A percentile compares a stretch with the other conserved stretches of the same genome.
phyloP scores from a whole-genome alignment of 2,329 filamentous ascomycete genomes.

The Ampelomyces quisqualis region DNA sequence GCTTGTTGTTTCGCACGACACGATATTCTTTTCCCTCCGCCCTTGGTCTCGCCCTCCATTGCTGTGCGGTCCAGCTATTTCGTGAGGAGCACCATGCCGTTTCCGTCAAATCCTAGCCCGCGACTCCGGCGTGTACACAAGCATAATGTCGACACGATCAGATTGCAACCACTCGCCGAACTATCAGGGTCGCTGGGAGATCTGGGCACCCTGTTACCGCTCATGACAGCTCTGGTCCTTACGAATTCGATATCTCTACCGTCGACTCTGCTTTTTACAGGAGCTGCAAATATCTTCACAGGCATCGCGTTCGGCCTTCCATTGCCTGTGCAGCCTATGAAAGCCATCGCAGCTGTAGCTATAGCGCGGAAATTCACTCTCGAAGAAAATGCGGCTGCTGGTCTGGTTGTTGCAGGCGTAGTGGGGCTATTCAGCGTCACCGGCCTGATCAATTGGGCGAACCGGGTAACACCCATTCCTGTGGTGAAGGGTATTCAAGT shows the following conservation, averaged over 20 bases:
- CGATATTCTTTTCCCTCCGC: not conserved
- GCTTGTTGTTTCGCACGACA: not conserved
- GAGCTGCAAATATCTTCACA: slow-evolving; percentile 80
- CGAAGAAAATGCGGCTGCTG: slow-evolving; percentile 76
- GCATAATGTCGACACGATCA: slow-evolving; percentile 60
- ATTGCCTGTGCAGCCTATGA: slow-evolving; percentile 85
- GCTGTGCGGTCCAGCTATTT: not conserved
- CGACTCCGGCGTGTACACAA: slow-evolving; percentile 31
- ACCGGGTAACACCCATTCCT: slow-evolving; percentile 74
- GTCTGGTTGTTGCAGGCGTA: slow-evolving; percentile 71
- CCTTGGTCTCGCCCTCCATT: too few species aligned
- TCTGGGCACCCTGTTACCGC: slow-evolving; percentile 82
- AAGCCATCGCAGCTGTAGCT: slow-evolving; percentile 89
- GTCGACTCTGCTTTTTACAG: slow-evolving; percentile 84
- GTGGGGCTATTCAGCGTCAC: slow-evolving; percentile 78
- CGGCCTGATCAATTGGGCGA: slow-evolving; percentile 73
- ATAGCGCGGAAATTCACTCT: slow-evolving; percentile 68
- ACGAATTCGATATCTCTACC: slow-evolving; percentile 78
- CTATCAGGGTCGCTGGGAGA: slow-evolving; percentile 88
- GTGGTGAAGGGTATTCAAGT: slow-evolving; percentile 95
- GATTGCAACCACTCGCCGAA: slow-evolving; percentile 64
- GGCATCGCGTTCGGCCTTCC: slow-evolving; percentile 84
- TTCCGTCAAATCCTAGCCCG: slow-evolving; percentile 24
- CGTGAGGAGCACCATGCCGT: slow-evolving; percentile 15
- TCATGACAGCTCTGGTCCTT: slow-evolving; percentile 81